Percentiles rank a stretch among this genome's conserved stretches.
These are phyloP conservation scores for Trichoderma endophyticum DNA, from an alignment of 2,329 filamentous ascomycete genomes.

Conservation along the genomic window DNA sequence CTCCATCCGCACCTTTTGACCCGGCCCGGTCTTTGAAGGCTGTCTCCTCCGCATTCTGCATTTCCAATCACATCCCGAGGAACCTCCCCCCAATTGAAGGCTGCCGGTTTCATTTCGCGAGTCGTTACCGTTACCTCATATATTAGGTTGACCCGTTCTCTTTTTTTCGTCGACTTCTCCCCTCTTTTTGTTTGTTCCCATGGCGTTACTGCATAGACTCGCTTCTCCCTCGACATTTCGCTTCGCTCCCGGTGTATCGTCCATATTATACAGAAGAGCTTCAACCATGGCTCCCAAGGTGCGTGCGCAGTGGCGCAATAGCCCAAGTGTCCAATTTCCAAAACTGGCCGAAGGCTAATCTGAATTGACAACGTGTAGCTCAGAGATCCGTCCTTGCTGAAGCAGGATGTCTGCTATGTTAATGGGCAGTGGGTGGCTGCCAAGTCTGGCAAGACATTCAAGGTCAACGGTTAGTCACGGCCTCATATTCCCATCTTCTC, in stretches of 20 bases:
- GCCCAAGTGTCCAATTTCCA: not conserved
- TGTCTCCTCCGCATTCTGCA: slow-evolving; percentile 13
- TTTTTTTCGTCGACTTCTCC: not conserved
- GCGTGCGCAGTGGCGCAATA: not conserved
- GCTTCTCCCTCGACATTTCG: slow-evolving; percentile 30
- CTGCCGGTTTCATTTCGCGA: not conserved
- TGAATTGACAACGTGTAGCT: slow-evolving; percentile 47
- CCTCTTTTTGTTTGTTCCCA: slow-evolving; percentile 18
- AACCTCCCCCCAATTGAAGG: not conserved
- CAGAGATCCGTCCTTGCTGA: slow-evolving; percentile 77
- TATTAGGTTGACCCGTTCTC: not conserved
- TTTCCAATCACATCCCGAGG: slow-evolving; percentile 13
- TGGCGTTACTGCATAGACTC: slow-evolving; percentile 34
- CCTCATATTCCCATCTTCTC: no score
- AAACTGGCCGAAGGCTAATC: not conserved
- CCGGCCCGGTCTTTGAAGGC: slow-evolving; percentile 1
- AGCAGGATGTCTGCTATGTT: slow-evolving; percentile 77
- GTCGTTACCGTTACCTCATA: not conserved
- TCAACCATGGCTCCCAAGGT: slow-evolving; percentile 50
- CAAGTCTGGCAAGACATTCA: slow-evolving; percentile 85
- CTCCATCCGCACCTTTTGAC: slow-evolving; percentile 7
- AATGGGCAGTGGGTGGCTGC: slow-evolving; percentile 91
- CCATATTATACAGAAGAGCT: slow-evolving; percentile 36
- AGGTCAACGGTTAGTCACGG: slow-evolving; percentile 63
- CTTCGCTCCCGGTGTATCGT: slow-evolving; percentile 30